These are phyloP conservation scores for Penstemon newberryi DNA, from an alignment of 257 asterid genomes.

Conservation along the genomic window DNA sequence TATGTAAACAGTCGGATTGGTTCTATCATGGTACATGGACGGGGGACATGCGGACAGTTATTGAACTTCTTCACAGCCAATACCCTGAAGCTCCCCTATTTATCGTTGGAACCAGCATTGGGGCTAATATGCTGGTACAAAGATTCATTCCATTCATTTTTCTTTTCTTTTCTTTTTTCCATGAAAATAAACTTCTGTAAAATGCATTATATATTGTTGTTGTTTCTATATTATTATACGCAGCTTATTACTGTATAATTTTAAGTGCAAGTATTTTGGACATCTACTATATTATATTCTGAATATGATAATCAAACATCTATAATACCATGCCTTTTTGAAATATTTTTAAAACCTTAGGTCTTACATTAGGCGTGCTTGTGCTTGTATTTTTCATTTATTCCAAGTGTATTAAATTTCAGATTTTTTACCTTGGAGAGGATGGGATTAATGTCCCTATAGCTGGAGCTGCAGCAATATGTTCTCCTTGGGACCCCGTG, in stretches of 20 bases:
- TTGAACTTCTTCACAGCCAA: slow-evolving; percentile 62
- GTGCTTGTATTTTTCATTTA: slow-evolving; percentile 8
- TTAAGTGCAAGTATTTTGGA: not conserved
- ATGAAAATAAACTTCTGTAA: slow-evolving; percentile 4
- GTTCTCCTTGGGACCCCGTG: slow-evolving; percentile 97
- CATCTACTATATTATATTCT: not conserved
- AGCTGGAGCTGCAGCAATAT: slow-evolving; percentile 86
- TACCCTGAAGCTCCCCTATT: slow-evolving; percentile 75
- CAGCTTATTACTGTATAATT: not conserved
- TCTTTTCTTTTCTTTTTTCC: not conserved
- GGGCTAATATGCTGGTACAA: slow-evolving; percentile 87
- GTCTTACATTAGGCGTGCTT: not conserved
- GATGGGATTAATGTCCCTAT: slow-evolving; percentile 68
- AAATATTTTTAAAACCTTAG: not conserved
- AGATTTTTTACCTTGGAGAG: slow-evolving; percentile 72
- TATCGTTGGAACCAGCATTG: slow-evolving; percentile 87
- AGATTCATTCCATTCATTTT: not conserved
- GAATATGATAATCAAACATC: slow-evolving; percentile 1
- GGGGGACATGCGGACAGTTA: slow-evolving; percentile 71
- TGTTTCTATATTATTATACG: not conserved
- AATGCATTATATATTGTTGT: slow-evolving; percentile 13
- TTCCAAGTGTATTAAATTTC: slow-evolving; percentile 26
- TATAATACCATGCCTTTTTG: not conserved
- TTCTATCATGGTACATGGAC: slow-evolving; percentile 93
- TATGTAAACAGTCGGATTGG: slow-evolving; percentile 73